Percentiles rank a stretch among this genome's conserved stretches.
Conservation (phyloP, 2,329 filamentous ascomycete species). For the Beauveria rudraprayagi region DNA sequence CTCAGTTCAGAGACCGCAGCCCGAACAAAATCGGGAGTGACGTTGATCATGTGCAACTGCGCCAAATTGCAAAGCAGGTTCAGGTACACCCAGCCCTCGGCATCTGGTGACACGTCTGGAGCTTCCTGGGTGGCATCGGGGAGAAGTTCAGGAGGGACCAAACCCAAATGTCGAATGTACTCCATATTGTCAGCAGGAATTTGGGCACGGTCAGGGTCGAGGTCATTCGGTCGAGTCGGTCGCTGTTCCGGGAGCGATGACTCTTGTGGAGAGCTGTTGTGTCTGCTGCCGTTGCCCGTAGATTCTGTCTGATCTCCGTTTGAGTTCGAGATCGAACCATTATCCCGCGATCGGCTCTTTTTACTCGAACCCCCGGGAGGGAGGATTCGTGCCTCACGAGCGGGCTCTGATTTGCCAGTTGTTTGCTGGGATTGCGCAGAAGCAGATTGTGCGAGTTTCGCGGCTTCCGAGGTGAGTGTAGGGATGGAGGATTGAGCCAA, state of each 20-base stretch:
- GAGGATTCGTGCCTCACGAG: conserved; percentile 43
- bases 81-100: conserved; percentile 73
- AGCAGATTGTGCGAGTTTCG: background rate
- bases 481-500: background rate
- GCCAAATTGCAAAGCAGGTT: conserved; percentile 76
- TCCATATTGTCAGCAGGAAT: conserved; percentile 69
- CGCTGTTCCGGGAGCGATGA: conserved; percentile 55
- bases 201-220: conserved; percentile 72
- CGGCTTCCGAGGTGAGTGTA: background rate
- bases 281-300: conserved; percentile 25
- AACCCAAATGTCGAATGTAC: conserved; percentile 67
- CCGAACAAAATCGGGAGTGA: conserved; percentile 70
- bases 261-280: conserved; percentile 34
- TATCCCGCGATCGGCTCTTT: conserved; percentile 35
- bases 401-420: conserved; percentile 23
- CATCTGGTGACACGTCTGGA: conserved; percentile 48
- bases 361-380: conserved; percentile 26
- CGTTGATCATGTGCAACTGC: conserved; percentile 77
- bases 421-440: background rate
- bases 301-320: conserved; percentile 40
- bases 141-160: conserved; percentile 50
- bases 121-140: conserved; percentile 30
- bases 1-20: conserved; percentile 63
- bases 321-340: conserved; percentile 38
- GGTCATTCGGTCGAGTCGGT: conserved; percentile 65